Evolutionary conservation across 1,284 basidiomycete species (phyloP).

Genomic region (Naganishia sp.): DNA sequence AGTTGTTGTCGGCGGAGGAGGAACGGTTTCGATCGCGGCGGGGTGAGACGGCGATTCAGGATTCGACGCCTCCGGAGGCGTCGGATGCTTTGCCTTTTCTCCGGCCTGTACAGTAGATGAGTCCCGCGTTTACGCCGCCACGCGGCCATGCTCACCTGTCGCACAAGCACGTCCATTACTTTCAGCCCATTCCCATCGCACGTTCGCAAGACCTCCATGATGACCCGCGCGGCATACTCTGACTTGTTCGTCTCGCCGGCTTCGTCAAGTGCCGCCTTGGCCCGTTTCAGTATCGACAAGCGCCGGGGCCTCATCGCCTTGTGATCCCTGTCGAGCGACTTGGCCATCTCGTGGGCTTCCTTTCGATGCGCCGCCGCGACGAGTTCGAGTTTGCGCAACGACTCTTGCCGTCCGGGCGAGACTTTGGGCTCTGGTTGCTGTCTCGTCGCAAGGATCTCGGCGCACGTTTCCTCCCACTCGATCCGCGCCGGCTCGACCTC

Average conservation of each 20-base stretch:
- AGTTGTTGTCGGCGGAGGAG: not conserved
- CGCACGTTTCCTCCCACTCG: conserved; percentile 62
- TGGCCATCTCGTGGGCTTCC: conserved; percentile 16
- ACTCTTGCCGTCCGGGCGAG: conserved; percentile 6
- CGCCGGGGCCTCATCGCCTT: conserved; percentile 6
- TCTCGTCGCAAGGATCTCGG: conserved; percentile 51
- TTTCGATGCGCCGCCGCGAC: not conserved
- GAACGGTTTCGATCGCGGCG: too few species aligned
- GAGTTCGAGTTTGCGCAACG: not conserved
- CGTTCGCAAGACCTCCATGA: not conserved
- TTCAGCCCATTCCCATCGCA: conserved; percentile 17
- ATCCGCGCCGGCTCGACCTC: conserved; percentile 67
- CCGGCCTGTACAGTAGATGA: not conserved
- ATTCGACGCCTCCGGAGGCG: not conserved
- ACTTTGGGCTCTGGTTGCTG: conserved; percentile 1
- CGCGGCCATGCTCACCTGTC: not conserved
- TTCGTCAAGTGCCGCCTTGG: conserved; percentile 5
- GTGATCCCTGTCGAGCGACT: not conserved
- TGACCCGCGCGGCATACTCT: not conserved
- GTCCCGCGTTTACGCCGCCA: not conserved
- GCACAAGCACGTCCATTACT: conserved; percentile 11
- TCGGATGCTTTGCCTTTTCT: not conserved
- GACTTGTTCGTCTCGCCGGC: not conserved
- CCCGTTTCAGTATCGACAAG: not conserved
- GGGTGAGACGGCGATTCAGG: not conserved